Base-by-base conservation (phyloP, 441 rosid species). In the Sinapis alba region DNA sequence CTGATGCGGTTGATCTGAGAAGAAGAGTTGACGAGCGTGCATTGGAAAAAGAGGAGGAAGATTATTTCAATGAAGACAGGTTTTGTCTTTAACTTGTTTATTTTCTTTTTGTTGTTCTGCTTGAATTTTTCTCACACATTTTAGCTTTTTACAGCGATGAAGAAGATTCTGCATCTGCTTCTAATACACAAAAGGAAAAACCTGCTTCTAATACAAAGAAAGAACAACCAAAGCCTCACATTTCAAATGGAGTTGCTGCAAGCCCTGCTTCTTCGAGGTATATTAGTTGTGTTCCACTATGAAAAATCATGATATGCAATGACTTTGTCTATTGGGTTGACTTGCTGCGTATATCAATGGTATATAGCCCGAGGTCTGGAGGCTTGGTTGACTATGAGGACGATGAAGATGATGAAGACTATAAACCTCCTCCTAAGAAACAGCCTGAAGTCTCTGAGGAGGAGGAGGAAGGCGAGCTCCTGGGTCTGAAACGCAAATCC, bases 1-100 rank as follows among this genome's bases (percentile, higher is more conserved):
- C 83, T 78, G 84, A 72, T 72, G 82, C 86, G 18, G 68, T 83
- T 15, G 98, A 89, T 60, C 83, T 89, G 6, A 86, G 98, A 69
- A 92, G 83, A 81, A 81, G 94, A 70, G 75, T 80, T 16, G 99
- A 96, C 75, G 98, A 89, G 78, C 97, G 98, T 28, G 98, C 97
- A 24, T 72, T 86, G 65, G 98, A 92, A 77, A 96, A 96, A 84
- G 99, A 96, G 78, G 99, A 94, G 85, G 95, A 94, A 81, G 98
- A 96, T 78, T 96, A 96, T 84, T 96, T 96, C 81, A 94, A 94
- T 16, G 97, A 86, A 81, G 96, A 94, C 83, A 96, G 98, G 98
- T 51, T 94, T 67, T 45, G 61, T 62, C 20, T 69, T 67, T 50
- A 19, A 24, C 68, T 38, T 80, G 19, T 20, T 50, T 54, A 12